Evolutionary conservation across 1,284 basidiomycete genomes (phyloP), one percentile per base, ranked within the genome.

Genomic region (Malassezia sympodialis): DNA sequence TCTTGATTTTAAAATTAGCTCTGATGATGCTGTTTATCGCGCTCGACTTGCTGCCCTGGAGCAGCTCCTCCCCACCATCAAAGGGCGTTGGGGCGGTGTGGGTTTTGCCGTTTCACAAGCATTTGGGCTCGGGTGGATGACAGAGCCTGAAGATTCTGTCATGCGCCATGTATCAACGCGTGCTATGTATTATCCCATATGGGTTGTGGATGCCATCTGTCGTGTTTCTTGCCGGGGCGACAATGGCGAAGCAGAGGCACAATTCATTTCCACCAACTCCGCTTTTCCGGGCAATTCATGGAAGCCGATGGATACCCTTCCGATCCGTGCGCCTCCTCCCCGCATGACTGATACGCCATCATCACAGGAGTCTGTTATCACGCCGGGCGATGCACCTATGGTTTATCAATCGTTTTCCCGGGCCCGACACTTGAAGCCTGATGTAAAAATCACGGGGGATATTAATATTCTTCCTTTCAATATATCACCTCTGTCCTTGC

Each of bases 381-480:
- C 43, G 12, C 28, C 28, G 10, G 14, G 17, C 11, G 50, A 51
- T 14, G 46, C 32, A 8, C 49, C 55, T n/a, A 50, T 50, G 44
- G 26, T 23, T 5, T 57, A 57, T 19, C 34, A 27, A 26, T 23
- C 55, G 1, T 57, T 48, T 28, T 51, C 50, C 4, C 12, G 10
- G 4, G 39, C 21, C 31, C 49, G 50, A 10, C 55, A 57, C 19
- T 17, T 57, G 49, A 31, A 51, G 31, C 49, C 55, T 11, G 54
- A 51, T 12, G 31, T 57, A 8, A 31, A 44, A 6, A 27, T 57
- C 4, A 24, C 42, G 8, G 55, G 37, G 2, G 27, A 23, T 15
- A 52, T 57, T 21, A 47, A 19, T 12, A 40, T 57, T 17, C 39
- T 57, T 24, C 55, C 55, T 1, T 57, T 57, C 32, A 57, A 47